phyloP scores from a whole-genome alignment of 352 stramenopile species.

The Pythium periplocum region DNA sequence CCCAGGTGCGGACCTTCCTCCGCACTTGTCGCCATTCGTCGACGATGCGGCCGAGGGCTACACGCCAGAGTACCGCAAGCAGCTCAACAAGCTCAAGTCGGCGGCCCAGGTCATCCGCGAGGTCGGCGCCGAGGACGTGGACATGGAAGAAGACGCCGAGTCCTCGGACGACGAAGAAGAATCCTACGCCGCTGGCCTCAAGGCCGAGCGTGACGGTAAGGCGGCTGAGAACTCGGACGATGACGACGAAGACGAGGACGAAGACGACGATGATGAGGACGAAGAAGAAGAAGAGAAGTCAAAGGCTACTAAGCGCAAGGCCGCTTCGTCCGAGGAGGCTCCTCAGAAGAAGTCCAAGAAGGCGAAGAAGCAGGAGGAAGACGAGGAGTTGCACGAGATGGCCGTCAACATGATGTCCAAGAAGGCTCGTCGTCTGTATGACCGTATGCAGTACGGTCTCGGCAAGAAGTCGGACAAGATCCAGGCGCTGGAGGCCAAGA shows the following conservation, averaged over 20 bases:
- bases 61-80: conserved; percentile 95
- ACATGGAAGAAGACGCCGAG: conserved; percentile 15
- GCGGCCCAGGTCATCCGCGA: conserved; percentile 71
- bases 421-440: conserved; percentile 88
- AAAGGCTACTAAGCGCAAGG: conserved; percentile 44
- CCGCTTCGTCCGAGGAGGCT: conserved; percentile 7
- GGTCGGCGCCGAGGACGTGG: conserved; percentile 31
- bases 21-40: conserved; percentile 94
- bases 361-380: conserved; percentile 73
- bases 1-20: conserved; percentile 89
- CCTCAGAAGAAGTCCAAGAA: conserved; percentile 68
- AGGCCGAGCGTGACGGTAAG: conserved; percentile 67
- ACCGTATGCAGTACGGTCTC: conserved; percentile 90
- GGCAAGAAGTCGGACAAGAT: conserved; percentile 86
- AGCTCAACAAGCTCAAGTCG: conserved; percentile 82
- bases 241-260: conserved; percentile 36
- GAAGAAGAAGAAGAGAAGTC: conserved; percentile 27
- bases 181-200: conserved; percentile 69
- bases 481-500: conserved; percentile 78
- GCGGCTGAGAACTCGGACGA: conserved; percentile 23
- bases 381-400: conserved; percentile 76
- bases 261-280: conserved; percentile 29
- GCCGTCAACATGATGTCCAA: conserved; percentile 93
- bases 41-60: conserved; percentile 96
- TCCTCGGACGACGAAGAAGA: conserved; percentile 50